phyloP scores from a whole-genome alignment of 192 early-diverging fungal genomes.

The Coemansia sp. region DNA sequence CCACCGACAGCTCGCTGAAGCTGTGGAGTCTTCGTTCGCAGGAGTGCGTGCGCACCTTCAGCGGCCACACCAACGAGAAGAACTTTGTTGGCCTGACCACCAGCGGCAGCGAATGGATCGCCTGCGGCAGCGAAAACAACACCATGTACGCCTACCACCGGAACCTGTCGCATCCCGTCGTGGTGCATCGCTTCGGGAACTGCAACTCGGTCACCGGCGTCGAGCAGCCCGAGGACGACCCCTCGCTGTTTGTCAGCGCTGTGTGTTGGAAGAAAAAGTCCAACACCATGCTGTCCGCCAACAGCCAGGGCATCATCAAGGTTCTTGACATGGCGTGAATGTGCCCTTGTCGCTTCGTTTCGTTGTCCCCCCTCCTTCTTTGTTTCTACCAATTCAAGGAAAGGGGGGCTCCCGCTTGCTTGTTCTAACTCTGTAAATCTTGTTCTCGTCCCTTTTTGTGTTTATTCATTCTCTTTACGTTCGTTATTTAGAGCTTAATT shows the following conservation, averaged over 20 bases:
- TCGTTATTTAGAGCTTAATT: too few species aligned
- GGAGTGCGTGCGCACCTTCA: constrained; percentile 69
- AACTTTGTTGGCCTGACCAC: constrained; percentile 95
- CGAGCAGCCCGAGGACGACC: constrained; percentile 57
- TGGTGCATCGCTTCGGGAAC: constrained; percentile 76
- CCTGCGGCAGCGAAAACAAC: constrained; percentile 94
- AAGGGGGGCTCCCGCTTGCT: too few species aligned
- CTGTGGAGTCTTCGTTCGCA: constrained; percentile 71
- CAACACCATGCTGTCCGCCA: constrained; percentile 79
- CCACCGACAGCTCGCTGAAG: constrained; percentile 89
- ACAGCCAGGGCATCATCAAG: constrained; percentile 88
- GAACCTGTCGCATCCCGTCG: constrained; percentile 69
- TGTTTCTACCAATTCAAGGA: neutral
- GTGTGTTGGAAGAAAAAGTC: constrained; percentile 88
- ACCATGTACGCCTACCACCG: constrained; percentile 83
- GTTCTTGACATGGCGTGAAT: constrained; percentile 70
- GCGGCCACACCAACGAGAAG: constrained; percentile 89
- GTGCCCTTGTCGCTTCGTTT: neutral
- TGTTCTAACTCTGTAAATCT: neutral
- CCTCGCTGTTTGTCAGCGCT: constrained; percentile 81
- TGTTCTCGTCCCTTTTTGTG: neutral
- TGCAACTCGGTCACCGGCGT: constrained; percentile 69
- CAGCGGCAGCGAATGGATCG: constrained; percentile 76
- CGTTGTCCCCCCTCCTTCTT: neutral
- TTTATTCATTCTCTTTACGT: too few species aligned